Percentiles rank a stretch among this genome's conserved stretches.
These are phyloP conservation scores for Coniochaeta ligniaria DNA, from an alignment of 2,329 filamentous ascomycete species.

Conservation along the genomic window DNA sequence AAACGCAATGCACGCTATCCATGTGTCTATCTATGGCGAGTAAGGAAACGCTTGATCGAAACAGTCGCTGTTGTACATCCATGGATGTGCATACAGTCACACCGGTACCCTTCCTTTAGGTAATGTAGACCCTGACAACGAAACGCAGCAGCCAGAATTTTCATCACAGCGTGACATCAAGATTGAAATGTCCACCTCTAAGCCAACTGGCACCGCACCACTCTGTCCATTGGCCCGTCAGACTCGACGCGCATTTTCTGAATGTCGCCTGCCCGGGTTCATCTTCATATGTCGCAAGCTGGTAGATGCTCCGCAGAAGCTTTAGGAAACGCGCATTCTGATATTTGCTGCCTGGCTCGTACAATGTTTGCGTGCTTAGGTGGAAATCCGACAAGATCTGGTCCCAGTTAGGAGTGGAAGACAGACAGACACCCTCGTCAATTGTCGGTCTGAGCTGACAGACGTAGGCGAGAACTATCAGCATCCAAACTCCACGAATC, in stretches of 20 bases:
- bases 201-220: no score
- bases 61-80: background rate
- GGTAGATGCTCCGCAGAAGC: conserved; percentile 9
- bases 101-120: no score
- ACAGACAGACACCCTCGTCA: conserved; percentile 5
- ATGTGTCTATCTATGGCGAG: background rate
- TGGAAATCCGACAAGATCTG: conserved; percentile 1
- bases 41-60: background rate
- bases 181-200: no score
- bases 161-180: no score
- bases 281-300: conserved; percentile 5
- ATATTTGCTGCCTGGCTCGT: background rate
- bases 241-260: no score
- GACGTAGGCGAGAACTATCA: conserved; percentile 15
- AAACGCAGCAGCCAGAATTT: no score
- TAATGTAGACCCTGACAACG: no score
- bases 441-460: conserved; percentile 18
- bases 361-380: background rate
- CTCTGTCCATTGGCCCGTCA: no score
- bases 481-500: conserved; percentile 15
- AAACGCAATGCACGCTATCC: background rate
- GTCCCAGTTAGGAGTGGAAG: conserved; percentile 7
- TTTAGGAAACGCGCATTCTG: conserved; percentile 6
- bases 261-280: conserved; percentile 2
- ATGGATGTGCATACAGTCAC: no score